A percentile compares a stretch with the other conserved stretches of the same genome.
Evolutionary conservation across 2,329 filamentous ascomycete species (phyloP).

Genomic region (Aspergillus eucalypticola): DNA sequence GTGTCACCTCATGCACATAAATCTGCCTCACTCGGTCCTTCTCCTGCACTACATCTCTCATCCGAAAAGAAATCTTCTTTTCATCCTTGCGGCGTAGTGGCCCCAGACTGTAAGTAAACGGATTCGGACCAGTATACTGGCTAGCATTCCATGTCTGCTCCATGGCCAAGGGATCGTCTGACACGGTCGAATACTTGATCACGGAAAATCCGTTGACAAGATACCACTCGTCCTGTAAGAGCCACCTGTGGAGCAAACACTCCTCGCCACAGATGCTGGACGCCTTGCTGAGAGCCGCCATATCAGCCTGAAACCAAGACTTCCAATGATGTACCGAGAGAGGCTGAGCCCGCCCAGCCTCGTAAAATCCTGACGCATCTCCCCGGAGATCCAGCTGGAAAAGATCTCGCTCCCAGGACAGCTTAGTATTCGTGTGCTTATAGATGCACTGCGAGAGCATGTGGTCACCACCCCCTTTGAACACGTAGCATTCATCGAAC

Average conservation of each 20-base stretch:
- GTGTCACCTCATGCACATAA: constrained; percentile 45
- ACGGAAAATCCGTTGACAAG: constrained; percentile 59
- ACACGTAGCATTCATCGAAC: constrained; percentile 50
- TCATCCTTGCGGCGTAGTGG: constrained; percentile 44
- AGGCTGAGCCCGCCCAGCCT: constrained; percentile 50
- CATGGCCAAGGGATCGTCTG: constrained; percentile 43
- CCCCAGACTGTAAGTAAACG: constrained; percentile 53
- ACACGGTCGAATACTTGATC: constrained; percentile 47
- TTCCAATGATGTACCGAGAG: constrained; percentile 33
- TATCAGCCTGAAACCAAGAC: constrained; percentile 20
- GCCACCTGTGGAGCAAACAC: constrained; percentile 17
- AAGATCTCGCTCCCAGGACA: constrained; percentile 53
- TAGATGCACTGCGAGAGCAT: constrained; percentile 58
- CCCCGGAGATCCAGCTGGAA: constrained; percentile 56
- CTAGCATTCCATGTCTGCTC: constrained; percentile 54
- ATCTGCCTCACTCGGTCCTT: constrained; percentile 50
- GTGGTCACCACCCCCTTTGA: constrained; percentile 50
- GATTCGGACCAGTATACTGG: constrained; percentile 37
- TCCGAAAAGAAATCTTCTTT: constrained; percentile 52
- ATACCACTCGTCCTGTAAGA: constrained; percentile 17
- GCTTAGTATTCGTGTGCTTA: constrained; percentile 50
- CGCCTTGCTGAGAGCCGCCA: constrained; percentile 15
- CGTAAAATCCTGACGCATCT: constrained; percentile 59
- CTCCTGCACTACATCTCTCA: constrained; percentile 46
- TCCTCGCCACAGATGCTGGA: constrained; percentile 18